Base-by-base conservation (phyloP, 257 asterid genomes). In the Solanum sitiens region DNA sequence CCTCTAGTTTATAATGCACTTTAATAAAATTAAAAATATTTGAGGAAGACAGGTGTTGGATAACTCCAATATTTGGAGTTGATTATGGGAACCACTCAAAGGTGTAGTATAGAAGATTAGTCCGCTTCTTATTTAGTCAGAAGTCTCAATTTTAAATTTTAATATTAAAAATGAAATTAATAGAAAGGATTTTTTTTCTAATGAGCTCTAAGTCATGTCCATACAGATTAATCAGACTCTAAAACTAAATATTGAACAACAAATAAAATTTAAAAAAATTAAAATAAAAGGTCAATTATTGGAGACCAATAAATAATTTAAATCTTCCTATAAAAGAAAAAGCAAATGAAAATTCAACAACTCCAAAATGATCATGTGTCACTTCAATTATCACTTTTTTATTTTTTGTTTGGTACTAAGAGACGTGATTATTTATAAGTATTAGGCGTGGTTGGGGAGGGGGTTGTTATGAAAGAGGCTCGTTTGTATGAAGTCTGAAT, bases 111-210 rank as follows among this genome's bases (percentile, higher is more conserved):
- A 16, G n/a, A 53, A 53, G 6, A n/a, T 11, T 4, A 11, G 33
- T 2, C 1, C 12, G 8, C 0, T 65, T 65, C 1, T 63, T 13
- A 4, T 11, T n/a, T n/a, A 65, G 2, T n/a, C 1, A 65, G 8
- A 65, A 11, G 0, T 65, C 13, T 65, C 3, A 0, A 11, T 65
- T 65, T n/a, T 5, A 4, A n/a, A 65, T n/a, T 65, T 11, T 5
- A 2, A n/a, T 10, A 5, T 61, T 3, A 0, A 63, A 63, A 63
- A 5, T 4, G 0, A n/a, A 0, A n/a, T 2, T n/a, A 63, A 5
- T 11, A n/a, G 4, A 23, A 63, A 23, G 3, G 6, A 2, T 1
- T 1, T 63, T 6, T 0, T 2, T 5, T 0, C 2, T 0, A 63
- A 63, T 63, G 14, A n/a, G 1, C 14, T 4, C 15, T 63, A 63